Evolutionary conservation across 352 stramenopile species (phyloP).

Genomic region (Pythium angustatum): DNA sequence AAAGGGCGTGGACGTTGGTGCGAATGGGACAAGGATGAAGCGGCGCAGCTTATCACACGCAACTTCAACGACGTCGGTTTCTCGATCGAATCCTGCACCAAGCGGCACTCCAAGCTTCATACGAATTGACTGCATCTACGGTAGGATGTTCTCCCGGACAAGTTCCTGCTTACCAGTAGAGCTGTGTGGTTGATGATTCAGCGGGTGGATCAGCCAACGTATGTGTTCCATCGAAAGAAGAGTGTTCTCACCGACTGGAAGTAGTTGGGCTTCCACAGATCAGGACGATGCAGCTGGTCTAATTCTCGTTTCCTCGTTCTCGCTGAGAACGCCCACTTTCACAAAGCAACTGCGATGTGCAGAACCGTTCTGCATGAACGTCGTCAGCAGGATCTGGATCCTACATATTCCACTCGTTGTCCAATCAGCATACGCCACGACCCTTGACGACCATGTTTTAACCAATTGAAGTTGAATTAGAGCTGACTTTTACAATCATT

Average conservation of each 20-base stretch:
- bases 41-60: too few relatives aligned
- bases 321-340: constrained; percentile 11
- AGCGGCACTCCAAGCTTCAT: not conserved
- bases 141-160: too few relatives aligned
- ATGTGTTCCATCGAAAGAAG: constrained; percentile 5
- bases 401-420: not conserved
- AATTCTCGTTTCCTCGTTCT: constrained; percentile 12
- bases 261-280: not conserved
- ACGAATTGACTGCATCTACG: not conserved
- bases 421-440: constrained; percentile 14
- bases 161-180: too few relatives aligned
- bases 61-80: not conserved
- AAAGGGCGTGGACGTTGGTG: not conserved
- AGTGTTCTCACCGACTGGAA: not conserved
- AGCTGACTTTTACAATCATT: constrained; percentile 14
- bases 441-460: not conserved
- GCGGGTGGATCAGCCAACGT: too few relatives aligned
- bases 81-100: not conserved
- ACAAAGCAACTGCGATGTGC: not conserved
- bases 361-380: not conserved
- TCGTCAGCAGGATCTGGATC: constrained; percentile 4
- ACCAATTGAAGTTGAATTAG: constrained; percentile 15
- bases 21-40: too few relatives aligned
- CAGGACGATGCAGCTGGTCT: constrained; percentile 1
- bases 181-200: too few relatives aligned